A percentile compares a stretch with the other conserved stretches of the same genome.
Conservation (phyloP, 805 yeast species). For the Candida chauliodis region DNA sequence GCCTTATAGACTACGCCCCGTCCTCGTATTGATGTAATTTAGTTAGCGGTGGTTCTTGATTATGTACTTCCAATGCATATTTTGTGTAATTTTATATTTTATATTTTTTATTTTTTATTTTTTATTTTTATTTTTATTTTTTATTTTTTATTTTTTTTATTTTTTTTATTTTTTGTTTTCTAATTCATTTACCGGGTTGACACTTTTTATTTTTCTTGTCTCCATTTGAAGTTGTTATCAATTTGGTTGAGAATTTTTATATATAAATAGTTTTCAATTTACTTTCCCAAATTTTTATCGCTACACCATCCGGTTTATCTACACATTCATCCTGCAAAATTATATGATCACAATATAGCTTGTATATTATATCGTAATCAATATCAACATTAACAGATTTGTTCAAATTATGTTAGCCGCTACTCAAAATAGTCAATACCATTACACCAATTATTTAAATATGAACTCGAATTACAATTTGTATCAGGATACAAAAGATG, state of each 20-base stretch:
- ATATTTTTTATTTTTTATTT: too few species aligned
- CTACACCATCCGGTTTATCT: background rate
- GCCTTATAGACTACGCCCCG: background rate
- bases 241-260: background rate
- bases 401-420: conserved; percentile 1
- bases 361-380: background rate
- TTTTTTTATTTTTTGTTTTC: background rate
- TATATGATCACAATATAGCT: background rate
- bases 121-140: background rate
- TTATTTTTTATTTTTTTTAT: background rate
- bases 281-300: background rate
- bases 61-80: too few species aligned
- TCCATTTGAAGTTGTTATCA: background rate
- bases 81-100: background rate
- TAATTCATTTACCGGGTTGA: conserved; percentile 2
- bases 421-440: background rate
- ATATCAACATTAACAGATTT: conserved; percentile 3
- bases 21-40: background rate
- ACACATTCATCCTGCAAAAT: background rate
- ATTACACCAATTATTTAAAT: background rate
- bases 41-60: background rate
- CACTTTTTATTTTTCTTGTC: conserved; percentile 1
- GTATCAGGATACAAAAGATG: background rate
- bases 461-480: background rate
- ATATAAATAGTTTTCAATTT: background rate